phyloP scores from a whole-genome alignment of 768 basidiomycete species.

The Cyclocybe cylindracea region DNA sequence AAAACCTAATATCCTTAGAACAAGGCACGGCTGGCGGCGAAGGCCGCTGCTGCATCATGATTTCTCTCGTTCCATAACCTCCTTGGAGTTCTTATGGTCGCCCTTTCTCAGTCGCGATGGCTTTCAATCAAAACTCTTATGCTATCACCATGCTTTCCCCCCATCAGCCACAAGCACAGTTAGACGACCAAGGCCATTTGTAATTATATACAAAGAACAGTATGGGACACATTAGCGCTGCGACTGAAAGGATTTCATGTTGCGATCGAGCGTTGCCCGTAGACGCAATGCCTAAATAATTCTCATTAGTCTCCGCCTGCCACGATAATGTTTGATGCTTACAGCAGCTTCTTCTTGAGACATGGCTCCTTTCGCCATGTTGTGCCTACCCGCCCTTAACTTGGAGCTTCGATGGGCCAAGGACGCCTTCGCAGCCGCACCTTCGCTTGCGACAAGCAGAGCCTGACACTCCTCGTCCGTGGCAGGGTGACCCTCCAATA shows the following conservation, averaged over 20 bases:
- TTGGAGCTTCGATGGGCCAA: slow-evolving; percentile 48
- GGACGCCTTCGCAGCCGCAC: slow-evolving; percentile 35
- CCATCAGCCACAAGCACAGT: neutral
- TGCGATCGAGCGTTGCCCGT: slow-evolving; percentile 63
- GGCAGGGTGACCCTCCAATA: slow-evolving; percentile 70
- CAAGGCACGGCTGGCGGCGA: slow-evolving; percentile 66
- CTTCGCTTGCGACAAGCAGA: slow-evolving; percentile 49
- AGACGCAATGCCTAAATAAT: slow-evolving; percentile 62
- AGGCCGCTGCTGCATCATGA: slow-evolving; percentile 43
- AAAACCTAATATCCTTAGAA: slow-evolving; percentile 40
- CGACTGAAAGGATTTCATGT: slow-evolving; percentile 38
- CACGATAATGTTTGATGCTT: slow-evolving; percentile 24
- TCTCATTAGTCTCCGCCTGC: neutral
- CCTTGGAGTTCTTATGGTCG: neutral
- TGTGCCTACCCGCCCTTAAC: slow-evolving; percentile 71
- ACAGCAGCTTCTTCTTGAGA: slow-evolving; percentile 85
- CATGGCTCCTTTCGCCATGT: slow-evolving; percentile 86
- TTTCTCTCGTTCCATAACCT: neutral
- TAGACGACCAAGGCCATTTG: too few relatives aligned
- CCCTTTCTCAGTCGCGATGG: neutral
- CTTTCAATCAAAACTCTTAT: neutral
- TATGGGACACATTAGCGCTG: slow-evolving; percentile 19
- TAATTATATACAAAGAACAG: neutral
- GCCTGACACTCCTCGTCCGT: slow-evolving; percentile 74
- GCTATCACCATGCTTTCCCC: neutral